These are phyloP conservation scores for Chimonanthus praecox DNA, from an alignment of 164 flowering plant genomes.

Conservation along the genomic window DNA sequence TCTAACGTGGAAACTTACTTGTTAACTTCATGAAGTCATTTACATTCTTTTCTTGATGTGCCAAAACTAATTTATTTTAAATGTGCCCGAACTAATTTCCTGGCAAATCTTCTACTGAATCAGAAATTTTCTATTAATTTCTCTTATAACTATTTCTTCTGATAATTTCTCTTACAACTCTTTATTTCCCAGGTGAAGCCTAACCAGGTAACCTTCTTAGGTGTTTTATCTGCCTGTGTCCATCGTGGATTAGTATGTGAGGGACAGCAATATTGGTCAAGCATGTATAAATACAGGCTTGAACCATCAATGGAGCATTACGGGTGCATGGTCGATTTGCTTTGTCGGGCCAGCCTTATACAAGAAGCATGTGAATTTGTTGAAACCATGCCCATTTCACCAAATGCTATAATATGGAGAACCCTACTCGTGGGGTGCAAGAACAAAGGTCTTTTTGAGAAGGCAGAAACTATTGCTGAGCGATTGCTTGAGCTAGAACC, in stretches of 20 bases:
- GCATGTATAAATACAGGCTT: slow-evolving; percentile 27
- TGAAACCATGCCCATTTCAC: slow-evolving; percentile 26
- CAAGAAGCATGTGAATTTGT: slow-evolving; percentile 31
- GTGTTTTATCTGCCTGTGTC: slow-evolving; percentile 46
- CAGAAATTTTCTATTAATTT: neutral
- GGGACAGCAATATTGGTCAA: slow-evolving; percentile 30
- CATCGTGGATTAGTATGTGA: slow-evolving; percentile 34
- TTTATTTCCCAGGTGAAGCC: slow-evolving; percentile 29
- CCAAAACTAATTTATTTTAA: no score
- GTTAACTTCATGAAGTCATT: no score
- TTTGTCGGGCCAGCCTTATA: slow-evolving; percentile 32
- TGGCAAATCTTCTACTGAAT: neutral
- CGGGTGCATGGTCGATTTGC: slow-evolving; percentile 47
- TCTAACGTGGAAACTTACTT: no score
- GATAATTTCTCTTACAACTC: neutral
- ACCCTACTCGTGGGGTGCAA: slow-evolving; percentile 37
- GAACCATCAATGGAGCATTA: slow-evolving; percentile 47
- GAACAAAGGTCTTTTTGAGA: slow-evolving; percentile 20
- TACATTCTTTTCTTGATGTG: no score
- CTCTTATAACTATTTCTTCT: neutral
- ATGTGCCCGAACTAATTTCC: no score
- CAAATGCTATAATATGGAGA: slow-evolving; percentile 38
- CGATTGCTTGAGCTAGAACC: slow-evolving; percentile 40
- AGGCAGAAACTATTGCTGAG: slow-evolving; percentile 28
- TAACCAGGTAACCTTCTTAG: slow-evolving; percentile 35